phyloP scores from a whole-genome alignment of 176 grass and related monocot genomes.

The Echinochloa phyllopogon region DNA sequence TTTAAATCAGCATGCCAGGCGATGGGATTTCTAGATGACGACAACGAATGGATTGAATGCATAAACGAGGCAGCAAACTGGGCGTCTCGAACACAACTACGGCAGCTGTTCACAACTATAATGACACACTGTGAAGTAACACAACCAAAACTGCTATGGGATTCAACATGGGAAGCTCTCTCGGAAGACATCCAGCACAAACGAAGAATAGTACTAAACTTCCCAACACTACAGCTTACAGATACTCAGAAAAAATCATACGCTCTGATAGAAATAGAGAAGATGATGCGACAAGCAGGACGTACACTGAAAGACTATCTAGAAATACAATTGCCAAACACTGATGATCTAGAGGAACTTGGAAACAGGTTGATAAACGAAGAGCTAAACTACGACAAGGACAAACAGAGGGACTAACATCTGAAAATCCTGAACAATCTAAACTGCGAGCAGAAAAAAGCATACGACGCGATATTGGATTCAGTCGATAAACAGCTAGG shows the following conservation, averaged over 20 bases:
- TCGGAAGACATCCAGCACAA: no score
- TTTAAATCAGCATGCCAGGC: constrained; percentile 36
- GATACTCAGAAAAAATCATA: no score
- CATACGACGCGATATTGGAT: no score
- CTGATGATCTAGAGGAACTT: neutral
- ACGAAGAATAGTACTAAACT: neutral
- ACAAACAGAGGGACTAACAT: neutral
- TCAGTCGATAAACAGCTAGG: no score
- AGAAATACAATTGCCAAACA: neutral
- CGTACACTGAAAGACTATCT: no score
- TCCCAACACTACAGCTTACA: no score
- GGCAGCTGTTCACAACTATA: no score
- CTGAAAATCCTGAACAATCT: neutral
- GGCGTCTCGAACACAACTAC: neutral
- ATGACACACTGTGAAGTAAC: no score
- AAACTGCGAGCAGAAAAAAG: no score
- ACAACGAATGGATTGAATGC: constrained; percentile 3
- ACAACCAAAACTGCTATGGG: neutral
- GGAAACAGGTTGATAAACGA: neutral
- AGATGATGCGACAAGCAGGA: no score
- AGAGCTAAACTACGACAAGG: neutral
- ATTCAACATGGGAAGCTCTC: neutral
- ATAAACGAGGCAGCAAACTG: constrained; percentile 1
- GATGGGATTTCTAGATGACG: constrained; percentile 4
- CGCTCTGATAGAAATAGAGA: no score